Conservation (phyloP, 192 early-diverging fungal species). For the Entomortierella chlamydospora region DNA sequence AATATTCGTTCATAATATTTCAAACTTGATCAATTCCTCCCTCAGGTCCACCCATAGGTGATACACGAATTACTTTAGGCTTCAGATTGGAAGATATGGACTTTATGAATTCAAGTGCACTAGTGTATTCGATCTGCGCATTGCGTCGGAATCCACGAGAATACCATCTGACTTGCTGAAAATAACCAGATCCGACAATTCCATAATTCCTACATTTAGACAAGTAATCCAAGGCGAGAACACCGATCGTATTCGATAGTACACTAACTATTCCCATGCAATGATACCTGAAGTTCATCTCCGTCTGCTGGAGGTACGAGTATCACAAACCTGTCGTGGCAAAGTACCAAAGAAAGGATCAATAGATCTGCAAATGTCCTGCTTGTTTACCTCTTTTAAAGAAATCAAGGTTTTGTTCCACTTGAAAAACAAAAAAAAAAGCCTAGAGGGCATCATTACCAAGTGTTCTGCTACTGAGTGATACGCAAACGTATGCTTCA, state of each 20-base stretch:
- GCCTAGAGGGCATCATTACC: conserved; percentile 48
- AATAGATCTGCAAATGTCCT: too few relatives aligned
- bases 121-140: conserved; percentile 76
- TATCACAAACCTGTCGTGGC: conserved; percentile 68
- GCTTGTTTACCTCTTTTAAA: too few relatives aligned
- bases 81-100: conserved; percentile 57
- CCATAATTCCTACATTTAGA: conserved; percentile 87
- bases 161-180: conserved; percentile 87
- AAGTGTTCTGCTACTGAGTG: conserved; percentile 78
- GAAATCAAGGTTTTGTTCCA: not conserved
- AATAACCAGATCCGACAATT: conserved; percentile 83
- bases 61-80: conserved; percentile 68
- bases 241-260: too few relatives aligned
- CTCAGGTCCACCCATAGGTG: conserved; percentile 59
- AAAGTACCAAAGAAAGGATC: not conserved
- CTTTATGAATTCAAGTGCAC: conserved; percentile 75
- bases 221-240: too few relatives aligned
- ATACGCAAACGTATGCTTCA: conserved; percentile 82
- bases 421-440: not conserved
- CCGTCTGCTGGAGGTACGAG: conserved; percentile 85
- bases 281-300: conserved; percentile 85
- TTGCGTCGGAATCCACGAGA: conserved; percentile 71
- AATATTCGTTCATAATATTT: conserved; percentile 70
- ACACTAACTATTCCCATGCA: too few relatives aligned
- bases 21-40: conserved; percentile 68